Base-by-base conservation (phyloP, 2,329 filamentous ascomycete genomes). In the Ascochyta viciae-villosae region DNA sequence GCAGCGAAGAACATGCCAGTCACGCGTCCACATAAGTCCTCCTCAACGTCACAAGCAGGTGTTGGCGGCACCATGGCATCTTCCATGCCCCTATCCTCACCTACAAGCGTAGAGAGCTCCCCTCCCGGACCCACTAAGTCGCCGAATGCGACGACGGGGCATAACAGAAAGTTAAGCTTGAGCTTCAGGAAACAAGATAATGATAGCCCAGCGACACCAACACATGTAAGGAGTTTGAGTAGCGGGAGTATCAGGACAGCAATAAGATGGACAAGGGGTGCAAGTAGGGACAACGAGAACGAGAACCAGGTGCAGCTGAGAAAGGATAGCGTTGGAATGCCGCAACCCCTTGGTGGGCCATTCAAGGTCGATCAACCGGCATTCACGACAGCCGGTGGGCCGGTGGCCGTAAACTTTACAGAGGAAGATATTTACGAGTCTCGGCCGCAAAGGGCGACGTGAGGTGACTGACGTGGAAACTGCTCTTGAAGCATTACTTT, bases 61-160 rank as follows among this genome's bases (percentile, higher is more conserved):
- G 50, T 74, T 2, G 67, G 66, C 19, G 71, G 70, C 7, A 75
- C 71, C 1, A 73, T 72, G 67, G 67, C 68, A 2, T 67, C 65
- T 19, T 67, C 64, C 1, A 70, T 64, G 0, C 67, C 67, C 0
- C 40, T 66, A 7, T 58, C 60, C 9, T 68, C 67, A 5, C 69
- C 69, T 0, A 47, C 33, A 35, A 9, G 24, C 47, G 13, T 39
- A 29, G 10, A 34, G 29, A 31, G 24, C 44, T 10, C 19, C 15
- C 19, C 37, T 3, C 6, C 35, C 6, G 6, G 44, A 9, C 23
- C 24, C 1, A 10, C 13, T 23, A n/a, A 42, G 3, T 22, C 44
- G 1, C 33, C 50, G 6, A 12, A 33, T 31, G 5, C 22, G 42
- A 8, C 39, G 8, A 35, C 47, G n/a, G 37, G 27, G 3, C 54